These are phyloP conservation scores for Camelina hispida DNA, from an alignment of 345 rosid species.

Conservation along the genomic window DNA sequence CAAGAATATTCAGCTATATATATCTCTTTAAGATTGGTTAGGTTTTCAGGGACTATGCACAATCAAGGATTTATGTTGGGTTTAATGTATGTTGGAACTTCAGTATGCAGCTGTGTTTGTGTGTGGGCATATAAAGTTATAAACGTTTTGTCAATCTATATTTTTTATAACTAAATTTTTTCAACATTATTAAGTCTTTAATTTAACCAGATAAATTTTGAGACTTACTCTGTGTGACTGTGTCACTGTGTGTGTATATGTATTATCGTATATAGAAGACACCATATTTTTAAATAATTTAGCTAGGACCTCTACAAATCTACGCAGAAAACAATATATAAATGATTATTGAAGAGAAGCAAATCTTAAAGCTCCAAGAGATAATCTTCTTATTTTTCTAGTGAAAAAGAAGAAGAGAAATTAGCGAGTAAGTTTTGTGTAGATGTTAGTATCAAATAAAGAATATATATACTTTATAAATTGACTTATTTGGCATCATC, in stretches of 20 bases:
- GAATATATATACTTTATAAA: slow-evolving; percentile 42
- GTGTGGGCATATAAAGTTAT: not conserved
- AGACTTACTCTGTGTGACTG: too few relatives aligned
- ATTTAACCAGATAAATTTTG: too few relatives aligned
- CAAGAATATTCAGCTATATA: not conserved
- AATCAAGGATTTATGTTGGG: not conserved
- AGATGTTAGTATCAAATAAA: slow-evolving; percentile 27
- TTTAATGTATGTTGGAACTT: not conserved
- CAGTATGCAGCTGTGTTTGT: too few relatives aligned
- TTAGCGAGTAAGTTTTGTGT: slow-evolving; percentile 8
- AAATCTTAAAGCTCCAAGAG: slow-evolving; percentile 19
- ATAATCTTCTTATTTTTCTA: slow-evolving; percentile 7
- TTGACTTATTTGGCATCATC: slow-evolving; percentile 57
- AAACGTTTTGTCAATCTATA: too few relatives aligned
- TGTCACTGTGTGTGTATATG: too few relatives aligned
- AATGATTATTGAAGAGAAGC: slow-evolving; percentile 7
- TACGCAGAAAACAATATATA: slow-evolving; percentile 2
- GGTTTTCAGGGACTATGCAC: not conserved
- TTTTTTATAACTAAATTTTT: too few relatives aligned
- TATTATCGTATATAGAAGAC: slow-evolving; percentile 8
- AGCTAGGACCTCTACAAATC: not conserved
- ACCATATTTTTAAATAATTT: not conserved
- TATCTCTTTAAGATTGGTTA: not conserved
- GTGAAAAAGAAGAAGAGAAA: not conserved
- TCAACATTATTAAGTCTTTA: too few relatives aligned